Percentiles rank a stretch among this genome's conserved stretches.
Evolutionary conservation across 225 moss, liverwort and hornwort species (phyloP).

Genomic region (Rhytidiadelphus loreus): DNA sequence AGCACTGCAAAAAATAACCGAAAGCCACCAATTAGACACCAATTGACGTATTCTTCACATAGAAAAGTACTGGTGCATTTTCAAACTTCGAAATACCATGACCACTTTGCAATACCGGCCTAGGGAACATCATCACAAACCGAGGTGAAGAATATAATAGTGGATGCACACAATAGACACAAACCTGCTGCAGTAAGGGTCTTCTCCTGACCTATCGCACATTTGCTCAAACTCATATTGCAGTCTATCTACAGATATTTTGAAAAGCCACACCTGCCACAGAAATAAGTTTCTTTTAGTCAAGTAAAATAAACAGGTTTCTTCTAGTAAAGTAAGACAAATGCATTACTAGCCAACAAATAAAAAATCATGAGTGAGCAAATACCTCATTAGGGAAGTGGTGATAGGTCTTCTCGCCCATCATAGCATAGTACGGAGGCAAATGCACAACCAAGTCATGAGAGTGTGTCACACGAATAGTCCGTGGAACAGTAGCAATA

Average conservation of each 20-base stretch:
- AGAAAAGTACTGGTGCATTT: neutral
- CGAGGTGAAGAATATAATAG: neutral
- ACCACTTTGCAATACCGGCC: neutral
- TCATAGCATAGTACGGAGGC: slow-evolving; percentile 66
- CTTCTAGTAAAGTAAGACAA: neutral
- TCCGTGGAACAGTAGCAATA: slow-evolving; percentile 56
- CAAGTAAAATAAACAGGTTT: neutral
- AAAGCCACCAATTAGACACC: neutral
- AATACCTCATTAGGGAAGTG: slow-evolving; percentile 89
- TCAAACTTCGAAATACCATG: neutral
- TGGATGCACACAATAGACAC: neutral
- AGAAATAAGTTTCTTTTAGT: neutral
- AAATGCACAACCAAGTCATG: slow-evolving; percentile 95
- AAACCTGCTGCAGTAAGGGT: slow-evolving; percentile 83
- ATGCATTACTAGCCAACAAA: neutral
- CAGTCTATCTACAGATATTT: slow-evolving; percentile 45
- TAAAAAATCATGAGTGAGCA: neutral
- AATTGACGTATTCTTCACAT: neutral
- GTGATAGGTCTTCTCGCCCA: slow-evolving; percentile 88
- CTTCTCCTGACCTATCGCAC: slow-evolving; percentile 89
- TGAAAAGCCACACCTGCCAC: slow-evolving; percentile 85
- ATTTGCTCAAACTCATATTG: slow-evolving; percentile 78
- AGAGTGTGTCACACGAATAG: slow-evolving; percentile 77
- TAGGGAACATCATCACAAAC: neutral
- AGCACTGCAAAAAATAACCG: neutral